These are phyloP conservation scores for Tremella yokohamensis DNA, from an alignment of 768 basidiomycete genomes.

Conservation along the genomic window DNA sequence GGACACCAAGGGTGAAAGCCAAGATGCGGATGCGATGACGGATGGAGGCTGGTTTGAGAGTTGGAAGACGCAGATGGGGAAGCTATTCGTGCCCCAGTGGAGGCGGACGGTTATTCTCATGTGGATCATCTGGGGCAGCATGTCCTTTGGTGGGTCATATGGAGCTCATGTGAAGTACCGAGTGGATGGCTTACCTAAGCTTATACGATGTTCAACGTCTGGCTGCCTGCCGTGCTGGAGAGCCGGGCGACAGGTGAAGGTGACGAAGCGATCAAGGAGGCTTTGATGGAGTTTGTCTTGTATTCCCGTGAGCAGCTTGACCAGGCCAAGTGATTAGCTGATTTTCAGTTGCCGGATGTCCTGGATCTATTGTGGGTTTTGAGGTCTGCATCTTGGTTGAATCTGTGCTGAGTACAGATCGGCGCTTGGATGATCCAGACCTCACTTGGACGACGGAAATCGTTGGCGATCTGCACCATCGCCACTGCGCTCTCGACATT, in stretches of 20 bases:
- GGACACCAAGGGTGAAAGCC: conserved; percentile 6
- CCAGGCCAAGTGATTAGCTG: neutral
- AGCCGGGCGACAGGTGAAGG: conserved; percentile 37
- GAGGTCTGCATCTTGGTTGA: neutral
- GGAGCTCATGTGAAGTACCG: conserved; percentile 10
- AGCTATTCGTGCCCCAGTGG: conserved; percentile 47
- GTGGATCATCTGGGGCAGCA: conserved; percentile 50
- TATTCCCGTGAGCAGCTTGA: conserved; percentile 33
- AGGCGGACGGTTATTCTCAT: conserved; percentile 47
- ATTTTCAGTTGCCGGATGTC: conserved; percentile 45
- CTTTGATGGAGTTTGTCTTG: conserved; percentile 44
- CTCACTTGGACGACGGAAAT: conserved; percentile 41
- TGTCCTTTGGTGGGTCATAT: conserved; percentile 40
- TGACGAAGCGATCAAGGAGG: conserved; percentile 38
- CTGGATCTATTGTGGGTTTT: conserved; percentile 44
- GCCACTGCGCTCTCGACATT: conserved; percentile 46
- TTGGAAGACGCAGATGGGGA: conserved; percentile 36
- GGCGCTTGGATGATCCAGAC: conserved; percentile 50
- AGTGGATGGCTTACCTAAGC: conserved; percentile 12
- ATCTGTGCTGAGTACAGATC: conserved; percentile 21
- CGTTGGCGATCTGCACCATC: conserved; percentile 45
- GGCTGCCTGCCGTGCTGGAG: conserved; percentile 49
- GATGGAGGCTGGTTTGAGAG: conserved; percentile 31
- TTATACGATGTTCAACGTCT: conserved; percentile 50
- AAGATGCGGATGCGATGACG: conserved; percentile 6